Percentiles rank a stretch among this genome's conserved stretches.
These are phyloP conservation scores for Vachellia pachyceras DNA, from an alignment of 306 rosid species.

Conservation along the genomic window DNA sequence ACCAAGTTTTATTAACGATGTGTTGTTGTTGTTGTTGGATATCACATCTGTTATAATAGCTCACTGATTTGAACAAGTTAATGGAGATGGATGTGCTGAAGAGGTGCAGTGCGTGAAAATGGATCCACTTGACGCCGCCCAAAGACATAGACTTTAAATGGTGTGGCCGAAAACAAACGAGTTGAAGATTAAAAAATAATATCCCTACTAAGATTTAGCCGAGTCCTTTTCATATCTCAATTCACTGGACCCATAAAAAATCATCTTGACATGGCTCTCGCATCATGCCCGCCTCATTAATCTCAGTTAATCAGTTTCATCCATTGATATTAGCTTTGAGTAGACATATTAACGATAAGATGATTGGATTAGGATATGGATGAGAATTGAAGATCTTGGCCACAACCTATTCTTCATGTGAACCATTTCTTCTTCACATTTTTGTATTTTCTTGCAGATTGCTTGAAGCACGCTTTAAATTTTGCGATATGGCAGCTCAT, in stretches of 20 bases:
- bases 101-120: not conserved
- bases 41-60: not conserved
- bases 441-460: not conserved
- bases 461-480: not conserved
- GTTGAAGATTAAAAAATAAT: not conserved
- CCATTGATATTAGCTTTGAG: not conserved
- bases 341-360: constrained; percentile 18
- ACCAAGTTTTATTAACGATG: too few species aligned
- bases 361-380: not conserved
- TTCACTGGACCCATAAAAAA: constrained; percentile 6
- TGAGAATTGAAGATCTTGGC: not conserved
- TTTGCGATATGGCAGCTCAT: not conserved
- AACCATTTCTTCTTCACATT: not conserved
- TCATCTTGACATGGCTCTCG: not conserved
- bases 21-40: not conserved
- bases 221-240: not conserved
- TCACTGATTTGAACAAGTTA: not conserved
- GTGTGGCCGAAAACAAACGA: not conserved
- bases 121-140: not conserved
- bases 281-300: not conserved
- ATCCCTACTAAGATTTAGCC: not conserved
- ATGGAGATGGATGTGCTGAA: not conserved
- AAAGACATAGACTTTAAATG: not conserved
- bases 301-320: not conserved
- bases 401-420: not conserved